A percentile compares a stretch with the other conserved stretches of the same genome.
These are phyloP conservation scores for Crithidia acanthocephali DNA, from an alignment of 208 protist species.

Conservation along the genomic window DNA sequence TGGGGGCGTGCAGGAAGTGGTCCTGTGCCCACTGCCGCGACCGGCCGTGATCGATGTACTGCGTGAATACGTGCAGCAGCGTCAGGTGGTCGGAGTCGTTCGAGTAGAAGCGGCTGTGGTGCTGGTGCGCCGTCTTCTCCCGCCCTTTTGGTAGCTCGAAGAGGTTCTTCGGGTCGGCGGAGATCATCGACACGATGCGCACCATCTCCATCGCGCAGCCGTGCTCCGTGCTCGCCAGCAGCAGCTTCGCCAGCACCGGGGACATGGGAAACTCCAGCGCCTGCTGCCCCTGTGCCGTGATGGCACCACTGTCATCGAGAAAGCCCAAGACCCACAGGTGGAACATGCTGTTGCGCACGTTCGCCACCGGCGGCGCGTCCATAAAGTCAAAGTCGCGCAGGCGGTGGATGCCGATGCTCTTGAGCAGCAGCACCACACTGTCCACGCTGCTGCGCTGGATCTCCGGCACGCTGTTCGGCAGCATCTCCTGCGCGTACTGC, in stretches of 20 bases:
- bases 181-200: slow-evolving; percentile 97
- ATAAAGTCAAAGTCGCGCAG: slow-evolving; percentile 99
- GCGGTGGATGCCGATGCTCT: slow-evolving; percentile 96
- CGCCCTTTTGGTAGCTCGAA: slow-evolving; percentile 95
- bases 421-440: slow-evolving; percentile 94
- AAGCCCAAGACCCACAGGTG: slow-evolving; percentile 99
- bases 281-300: slow-evolving; percentile 95
- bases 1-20: slow-evolving; percentile 98
- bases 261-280: slow-evolving; percentile 99
- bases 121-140: slow-evolving; percentile 82
- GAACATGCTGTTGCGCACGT: slow-evolving; percentile 95
- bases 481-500: slow-evolving; percentile 96
- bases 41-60: slow-evolving; percentile 94
- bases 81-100: slow-evolving; percentile 99
- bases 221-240: slow-evolving; percentile 81
- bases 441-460: slow-evolving; percentile 98
- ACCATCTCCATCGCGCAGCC: slow-evolving; percentile 92
- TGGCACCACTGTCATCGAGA: slow-evolving; percentile 94
- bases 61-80: slow-evolving; percentile 98
- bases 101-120: slow-evolving; percentile 95
- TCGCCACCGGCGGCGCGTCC: slow-evolving; percentile 97
- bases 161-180: slow-evolving; percentile 93
- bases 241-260: slow-evolving; percentile 96
- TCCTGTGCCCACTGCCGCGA: slow-evolving; percentile 95
- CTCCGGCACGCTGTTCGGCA: slow-evolving; percentile 95